phyloP scores from a whole-genome alignment of 495 filamentous ascomycete genomes.

The Podospora pseudoanserina region DNA sequence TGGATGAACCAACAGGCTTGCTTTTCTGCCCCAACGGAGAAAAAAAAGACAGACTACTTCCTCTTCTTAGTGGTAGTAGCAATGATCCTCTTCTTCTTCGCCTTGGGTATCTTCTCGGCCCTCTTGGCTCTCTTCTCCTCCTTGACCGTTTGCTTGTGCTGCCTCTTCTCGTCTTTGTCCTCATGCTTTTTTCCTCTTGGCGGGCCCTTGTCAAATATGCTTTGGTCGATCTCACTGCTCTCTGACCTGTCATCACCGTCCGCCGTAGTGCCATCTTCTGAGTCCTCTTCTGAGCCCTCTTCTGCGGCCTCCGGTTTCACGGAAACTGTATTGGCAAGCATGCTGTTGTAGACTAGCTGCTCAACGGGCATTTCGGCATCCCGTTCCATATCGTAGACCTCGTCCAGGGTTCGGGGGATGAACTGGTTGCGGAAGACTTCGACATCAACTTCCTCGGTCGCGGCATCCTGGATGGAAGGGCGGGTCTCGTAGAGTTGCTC shows the following conservation, averaged over 20 bases:
- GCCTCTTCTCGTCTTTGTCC: constrained; percentile 85
- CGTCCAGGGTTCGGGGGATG: constrained; percentile 88
- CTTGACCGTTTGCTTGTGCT: constrained; percentile 86
- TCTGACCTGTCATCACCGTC: constrained; percentile 46
- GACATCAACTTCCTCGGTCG: constrained; percentile 65
- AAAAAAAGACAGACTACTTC: constrained; percentile 23
- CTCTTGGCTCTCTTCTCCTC: constrained; percentile 89
- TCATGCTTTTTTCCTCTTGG: constrained; percentile 87
- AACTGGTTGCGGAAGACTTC: constrained; percentile 94
- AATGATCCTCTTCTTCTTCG: constrained; percentile 80
- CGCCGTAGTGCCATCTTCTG: constrained; percentile 40
- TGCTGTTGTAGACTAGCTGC: constrained; percentile 72
- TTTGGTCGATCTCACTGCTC: constrained; percentile 37
- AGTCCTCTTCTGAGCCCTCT: constrained; percentile 36
- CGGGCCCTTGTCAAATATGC: constrained; percentile 57
- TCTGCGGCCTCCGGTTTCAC: constrained; percentile 41
- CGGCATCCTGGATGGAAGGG: constrained; percentile 42
- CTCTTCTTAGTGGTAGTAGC: constrained; percentile 37
- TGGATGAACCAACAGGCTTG: too few relatives aligned
- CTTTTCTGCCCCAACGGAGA: too few relatives aligned
- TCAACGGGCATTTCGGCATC: constrained; percentile 73
- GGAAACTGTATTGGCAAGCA: constrained; percentile 68
- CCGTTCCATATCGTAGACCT: constrained; percentile 93
- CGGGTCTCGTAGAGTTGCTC: constrained; percentile 46
- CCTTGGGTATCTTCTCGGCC: constrained; percentile 93